Evolutionary conservation across 108 stramenopile species (phyloP).

Genomic region (Pinguiococcus pyrenoidosus): DNA sequence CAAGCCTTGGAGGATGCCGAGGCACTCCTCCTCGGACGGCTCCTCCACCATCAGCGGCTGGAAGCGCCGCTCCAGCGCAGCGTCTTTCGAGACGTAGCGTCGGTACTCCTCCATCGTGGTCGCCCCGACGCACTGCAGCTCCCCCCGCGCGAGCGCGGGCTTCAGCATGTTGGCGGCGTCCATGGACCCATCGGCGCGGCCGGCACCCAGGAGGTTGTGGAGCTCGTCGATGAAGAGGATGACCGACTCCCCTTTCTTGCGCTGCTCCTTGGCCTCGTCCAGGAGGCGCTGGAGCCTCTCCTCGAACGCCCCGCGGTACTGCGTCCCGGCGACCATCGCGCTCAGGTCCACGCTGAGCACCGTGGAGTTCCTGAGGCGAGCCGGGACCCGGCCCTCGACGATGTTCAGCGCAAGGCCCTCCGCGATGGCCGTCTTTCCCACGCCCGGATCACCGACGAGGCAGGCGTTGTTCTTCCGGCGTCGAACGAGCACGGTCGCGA

Average conservation of each 20-base stretch:
- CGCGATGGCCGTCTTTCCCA: slow-evolving; percentile 66
- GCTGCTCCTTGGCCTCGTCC: slow-evolving; percentile 58
- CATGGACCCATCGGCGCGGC: slow-evolving; percentile 66
- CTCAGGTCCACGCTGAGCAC: slow-evolving; percentile 62
- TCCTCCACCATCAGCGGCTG: slow-evolving; percentile 71
- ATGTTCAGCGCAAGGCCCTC: slow-evolving; percentile 70
- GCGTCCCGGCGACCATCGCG: slow-evolving; percentile 63
- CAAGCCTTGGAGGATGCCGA: slow-evolving; percentile 58
- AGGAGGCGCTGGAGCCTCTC: slow-evolving; percentile 63
- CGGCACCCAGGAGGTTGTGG: slow-evolving; percentile 67
- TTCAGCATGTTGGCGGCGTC: slow-evolving; percentile 86
- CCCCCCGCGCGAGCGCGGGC: slow-evolving; percentile 64
- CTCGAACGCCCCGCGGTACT: slow-evolving; percentile 73
- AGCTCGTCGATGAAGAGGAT: slow-evolving; percentile 67
- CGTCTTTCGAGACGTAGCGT: slow-evolving; percentile 69
- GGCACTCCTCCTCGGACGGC: slow-evolving; percentile 55
- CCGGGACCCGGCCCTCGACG: slow-evolving; percentile 48
- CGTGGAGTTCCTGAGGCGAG: slow-evolving; percentile 49
- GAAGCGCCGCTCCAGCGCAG: slow-evolving; percentile 66
- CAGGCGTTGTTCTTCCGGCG: slow-evolving; percentile 69
- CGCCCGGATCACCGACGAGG: slow-evolving; percentile 48
- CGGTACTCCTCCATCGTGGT: slow-evolving; percentile 76
- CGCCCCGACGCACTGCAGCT: slow-evolving; percentile 70
- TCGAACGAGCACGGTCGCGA: slow-evolving; percentile 53
- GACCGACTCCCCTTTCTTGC: slow-evolving; percentile 53